A percentile compares a stretch with the other conserved stretches of the same genome.
These are phyloP conservation scores for Colletotrichum sp. DNA, from an alignment of 2,329 filamentous ascomycete species.

Conservation along the genomic window DNA sequence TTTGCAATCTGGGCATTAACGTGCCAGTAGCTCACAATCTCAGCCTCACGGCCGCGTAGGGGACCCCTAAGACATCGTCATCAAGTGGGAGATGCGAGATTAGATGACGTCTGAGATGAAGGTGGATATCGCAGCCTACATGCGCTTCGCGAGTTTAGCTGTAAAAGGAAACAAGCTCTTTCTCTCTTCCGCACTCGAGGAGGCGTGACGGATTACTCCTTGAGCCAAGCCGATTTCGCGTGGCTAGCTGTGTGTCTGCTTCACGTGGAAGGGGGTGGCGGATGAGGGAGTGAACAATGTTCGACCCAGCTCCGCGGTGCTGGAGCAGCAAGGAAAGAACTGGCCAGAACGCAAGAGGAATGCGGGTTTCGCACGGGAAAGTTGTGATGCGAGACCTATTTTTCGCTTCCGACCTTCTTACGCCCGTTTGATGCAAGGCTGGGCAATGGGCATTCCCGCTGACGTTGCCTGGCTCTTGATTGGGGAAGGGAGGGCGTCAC, in stretches of 20 bases:
- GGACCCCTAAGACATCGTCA: not conserved
- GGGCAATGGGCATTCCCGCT: not conserved
- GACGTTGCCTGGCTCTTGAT: not conserved
- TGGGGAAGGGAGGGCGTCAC: not conserved
- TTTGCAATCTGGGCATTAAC: not conserved
- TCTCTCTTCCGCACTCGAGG: not conserved
- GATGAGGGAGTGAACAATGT: not conserved
- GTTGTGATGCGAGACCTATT: not conserved
- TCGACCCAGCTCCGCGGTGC: not conserved
- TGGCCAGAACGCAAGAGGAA: not conserved
- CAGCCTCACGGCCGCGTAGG: not conserved
- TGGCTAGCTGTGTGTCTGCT: not conserved
- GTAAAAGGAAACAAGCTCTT: not conserved
- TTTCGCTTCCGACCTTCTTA: not conserved
- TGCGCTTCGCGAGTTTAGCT: not conserved
- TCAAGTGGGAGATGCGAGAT: not conserved
- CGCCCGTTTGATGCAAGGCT: not conserved
- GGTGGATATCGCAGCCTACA: not conserved
- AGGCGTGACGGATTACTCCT: not conserved
- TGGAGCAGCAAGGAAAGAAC: not conserved
- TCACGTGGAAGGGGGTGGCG: not conserved
- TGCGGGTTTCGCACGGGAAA: not conserved
- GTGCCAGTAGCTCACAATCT: not conserved
- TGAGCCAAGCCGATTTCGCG: not conserved
- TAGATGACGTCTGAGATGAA: not conserved